These are phyloP conservation scores for Fraxinus latifolia DNA, from an alignment of 305 asterid genomes.

Conservation along the genomic window DNA sequence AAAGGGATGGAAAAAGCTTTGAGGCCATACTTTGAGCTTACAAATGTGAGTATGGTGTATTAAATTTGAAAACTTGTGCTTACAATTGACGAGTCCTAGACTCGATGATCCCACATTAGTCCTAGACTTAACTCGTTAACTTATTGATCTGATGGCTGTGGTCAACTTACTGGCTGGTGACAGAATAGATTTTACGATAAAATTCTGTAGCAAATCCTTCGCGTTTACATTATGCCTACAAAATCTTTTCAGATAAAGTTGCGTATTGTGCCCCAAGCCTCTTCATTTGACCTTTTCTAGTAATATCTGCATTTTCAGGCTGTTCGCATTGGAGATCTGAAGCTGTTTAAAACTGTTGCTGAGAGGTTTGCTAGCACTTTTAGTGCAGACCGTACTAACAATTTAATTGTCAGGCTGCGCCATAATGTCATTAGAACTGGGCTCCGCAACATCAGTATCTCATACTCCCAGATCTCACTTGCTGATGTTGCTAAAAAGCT, in stretches of 20 bases:
- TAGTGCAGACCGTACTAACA: conserved; percentile 71
- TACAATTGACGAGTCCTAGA: neutral
- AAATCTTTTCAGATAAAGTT: neutral
- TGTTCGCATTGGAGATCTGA: conserved; percentile 87
- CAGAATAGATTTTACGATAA: neutral
- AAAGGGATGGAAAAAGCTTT: conserved; percentile 94
- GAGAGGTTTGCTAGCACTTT: conserved; percentile 73
- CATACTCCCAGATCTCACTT: conserved; percentile 80
- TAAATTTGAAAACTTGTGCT: neutral
- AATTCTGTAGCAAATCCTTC: neutral
- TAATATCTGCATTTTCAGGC: conserved; percentile 51
- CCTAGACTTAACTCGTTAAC: neutral
- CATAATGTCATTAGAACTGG: conserved; percentile 92
- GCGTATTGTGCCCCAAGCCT: neutral
- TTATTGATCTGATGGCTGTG: neutral
- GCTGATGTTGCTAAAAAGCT: conserved; percentile 80
- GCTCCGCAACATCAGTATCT: conserved; percentile 84
- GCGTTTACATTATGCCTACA: neutral
- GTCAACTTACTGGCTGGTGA: neutral
- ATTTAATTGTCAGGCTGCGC: conserved; percentile 78
- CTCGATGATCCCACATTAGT: neutral
- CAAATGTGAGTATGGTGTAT: conserved; percentile 60
- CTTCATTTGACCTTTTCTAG: conserved; percentile 9
- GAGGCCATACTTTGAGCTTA: conserved; percentile 94
- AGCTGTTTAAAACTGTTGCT: conserved; percentile 70